These are phyloP conservation scores for Colletotrichum sp. DNA, from an alignment of 2,329 filamentous ascomycete genomes.

Conservation along the genomic window DNA sequence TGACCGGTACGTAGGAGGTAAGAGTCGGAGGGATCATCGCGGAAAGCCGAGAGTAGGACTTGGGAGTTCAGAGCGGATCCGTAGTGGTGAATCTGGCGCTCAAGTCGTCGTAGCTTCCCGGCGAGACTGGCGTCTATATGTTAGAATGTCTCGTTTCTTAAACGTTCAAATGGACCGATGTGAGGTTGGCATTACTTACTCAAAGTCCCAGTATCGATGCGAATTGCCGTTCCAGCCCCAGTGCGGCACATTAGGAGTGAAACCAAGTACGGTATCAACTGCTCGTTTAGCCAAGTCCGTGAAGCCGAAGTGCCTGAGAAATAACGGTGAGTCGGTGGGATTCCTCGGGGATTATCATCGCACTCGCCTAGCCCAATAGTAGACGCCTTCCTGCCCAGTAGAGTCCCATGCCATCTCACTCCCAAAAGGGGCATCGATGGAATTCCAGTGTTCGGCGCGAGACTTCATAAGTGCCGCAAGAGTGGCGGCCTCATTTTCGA, in stretches of 20 bases:
- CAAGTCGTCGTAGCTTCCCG: slow-evolving; percentile 19
- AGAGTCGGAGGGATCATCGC: slow-evolving; percentile 46
- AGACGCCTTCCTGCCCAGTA: slow-evolving; percentile 66
- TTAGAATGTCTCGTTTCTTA: neutral
- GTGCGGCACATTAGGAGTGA: slow-evolving; percentile 61
- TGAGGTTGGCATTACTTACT: slow-evolving; percentile 40
- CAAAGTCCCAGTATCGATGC: slow-evolving; percentile 63
- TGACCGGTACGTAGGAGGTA: slow-evolving; percentile 60
- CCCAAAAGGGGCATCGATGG: slow-evolving; percentile 57
- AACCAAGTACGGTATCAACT: slow-evolving; percentile 58
- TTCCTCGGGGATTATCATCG: neutral
- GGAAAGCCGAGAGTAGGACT: slow-evolving; percentile 57
- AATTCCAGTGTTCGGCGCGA: slow-evolving; percentile 56
- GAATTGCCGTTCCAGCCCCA: slow-evolving; percentile 70
- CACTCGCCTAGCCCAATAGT: slow-evolving; percentile 58
- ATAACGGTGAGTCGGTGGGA: neutral
- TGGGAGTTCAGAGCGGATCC: slow-evolving; percentile 63
- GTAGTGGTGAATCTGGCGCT: slow-evolving; percentile 65
- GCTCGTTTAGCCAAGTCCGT: slow-evolving; percentile 50
- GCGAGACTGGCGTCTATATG: neutral
- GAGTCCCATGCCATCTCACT: slow-evolving; percentile 70
- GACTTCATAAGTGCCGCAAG: slow-evolving; percentile 49
- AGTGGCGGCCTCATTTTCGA: slow-evolving; percentile 32
- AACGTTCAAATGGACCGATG: slow-evolving; percentile 30
- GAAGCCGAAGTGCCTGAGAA: slow-evolving; percentile 51